Conservation (phyloP, 2,329 filamentous ascomycete genomes). For the Setomelanomma holmii region DNA sequence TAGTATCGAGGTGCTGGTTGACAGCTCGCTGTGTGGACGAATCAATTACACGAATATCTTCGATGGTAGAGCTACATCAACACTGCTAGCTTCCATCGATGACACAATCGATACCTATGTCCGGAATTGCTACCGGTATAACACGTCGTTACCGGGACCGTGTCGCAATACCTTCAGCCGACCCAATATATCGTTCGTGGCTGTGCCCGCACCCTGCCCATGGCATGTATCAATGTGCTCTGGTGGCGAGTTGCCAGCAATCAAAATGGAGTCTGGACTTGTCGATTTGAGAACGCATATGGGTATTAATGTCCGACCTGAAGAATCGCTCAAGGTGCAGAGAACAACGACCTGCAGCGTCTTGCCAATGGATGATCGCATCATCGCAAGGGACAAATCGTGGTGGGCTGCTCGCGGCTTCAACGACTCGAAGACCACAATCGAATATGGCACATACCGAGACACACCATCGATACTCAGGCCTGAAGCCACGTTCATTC, state of each 20-base stretch:
- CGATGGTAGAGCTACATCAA: neutral
- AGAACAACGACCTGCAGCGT: constrained; percentile 5
- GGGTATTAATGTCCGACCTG: constrained; percentile 7
- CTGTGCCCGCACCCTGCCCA: neutral
- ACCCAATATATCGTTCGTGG: constrained; percentile 2
- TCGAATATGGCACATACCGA: constrained; percentile 2
- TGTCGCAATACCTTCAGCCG: constrained; percentile 2
- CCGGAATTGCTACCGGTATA: constrained; percentile 1
- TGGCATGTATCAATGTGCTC: constrained; percentile 1
- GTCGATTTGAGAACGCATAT: constrained; percentile 4
- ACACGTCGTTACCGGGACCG: neutral
- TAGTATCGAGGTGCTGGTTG: constrained; percentile 18
- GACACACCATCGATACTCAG: neutral
- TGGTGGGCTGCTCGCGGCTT: constrained; percentile 2
- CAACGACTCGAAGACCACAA: constrained; percentile 1
- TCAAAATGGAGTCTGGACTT: constrained; percentile 8
- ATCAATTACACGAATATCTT: constrained; percentile 4
- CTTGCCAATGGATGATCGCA: constrained; percentile 4
- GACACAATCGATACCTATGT: neutral
- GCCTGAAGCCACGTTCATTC: constrained; percentile 3
- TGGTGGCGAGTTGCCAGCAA: neutral
- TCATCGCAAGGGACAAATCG: neutral
- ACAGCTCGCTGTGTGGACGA: constrained; percentile 9
- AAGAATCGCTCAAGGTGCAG: constrained; percentile 1
- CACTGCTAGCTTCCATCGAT: neutral